A percentile compares a stretch with the other conserved stretches of the same genome.
Conservation (phyloP, 2,329 filamentous ascomycete species). For the Xylariaceae sp. region DNA sequence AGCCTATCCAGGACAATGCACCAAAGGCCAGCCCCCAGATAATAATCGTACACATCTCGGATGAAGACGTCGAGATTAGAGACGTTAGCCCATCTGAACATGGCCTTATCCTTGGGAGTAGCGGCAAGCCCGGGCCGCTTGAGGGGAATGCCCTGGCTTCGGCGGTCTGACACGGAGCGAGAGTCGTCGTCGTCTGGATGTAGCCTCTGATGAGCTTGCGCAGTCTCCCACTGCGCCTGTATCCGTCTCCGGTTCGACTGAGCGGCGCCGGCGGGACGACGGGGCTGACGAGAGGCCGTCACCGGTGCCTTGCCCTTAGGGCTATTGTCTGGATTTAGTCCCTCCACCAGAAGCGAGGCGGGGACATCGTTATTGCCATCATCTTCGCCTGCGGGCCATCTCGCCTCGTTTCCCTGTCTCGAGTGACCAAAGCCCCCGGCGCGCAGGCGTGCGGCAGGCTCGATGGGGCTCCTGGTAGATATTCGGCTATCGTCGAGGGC, state of each 20-base stretch:
- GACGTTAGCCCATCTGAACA: conserved; percentile 92
- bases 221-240: conserved; percentile 50
- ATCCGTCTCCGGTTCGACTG: conserved; percentile 40
- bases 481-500: conserved; percentile 42
- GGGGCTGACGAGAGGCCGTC: conserved; percentile 22
- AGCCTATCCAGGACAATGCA: conserved; percentile 71
- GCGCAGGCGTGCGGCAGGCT: conserved; percentile 15
- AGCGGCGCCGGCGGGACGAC: conserved; percentile 33
- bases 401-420: conserved; percentile 19
- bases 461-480: conserved; percentile 36
- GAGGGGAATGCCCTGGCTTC: conserved; percentile 15
- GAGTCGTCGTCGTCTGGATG: conserved; percentile 37
- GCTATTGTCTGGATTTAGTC: conserved; percentile 22
- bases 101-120: conserved; percentile 63
- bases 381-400: conserved; percentile 30
- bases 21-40: conserved; percentile 74
- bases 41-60: conserved; percentile 80
- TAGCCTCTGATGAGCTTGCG: conserved; percentile 47
- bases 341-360: conserved; percentile 57
- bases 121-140: conserved; percentile 22
- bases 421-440: conserved; percentile 7
- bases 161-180: conserved; percentile 14
- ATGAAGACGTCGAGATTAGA: conserved; percentile 86
- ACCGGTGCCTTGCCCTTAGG: conserved; percentile 23
- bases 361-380: conserved; percentile 55